These are phyloP conservation scores for Nidularia pulvinata DNA, from an alignment of 768 basidiomycete species.

Conservation along the genomic window DNA sequence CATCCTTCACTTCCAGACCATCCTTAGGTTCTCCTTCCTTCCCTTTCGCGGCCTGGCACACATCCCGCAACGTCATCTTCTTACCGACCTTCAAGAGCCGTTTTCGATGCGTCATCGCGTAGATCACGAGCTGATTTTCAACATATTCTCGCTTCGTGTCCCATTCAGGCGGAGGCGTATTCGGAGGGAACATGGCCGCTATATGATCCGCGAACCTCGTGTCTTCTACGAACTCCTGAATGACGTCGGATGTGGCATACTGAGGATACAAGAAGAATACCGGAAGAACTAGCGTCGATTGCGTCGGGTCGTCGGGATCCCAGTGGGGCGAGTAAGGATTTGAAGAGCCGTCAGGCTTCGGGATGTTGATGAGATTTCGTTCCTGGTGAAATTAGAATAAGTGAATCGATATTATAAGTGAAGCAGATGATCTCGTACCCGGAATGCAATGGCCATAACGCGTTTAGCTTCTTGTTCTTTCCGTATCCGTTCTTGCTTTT, in stretches of 20 bases:
- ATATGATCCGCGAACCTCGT: slow-evolving; percentile 82
- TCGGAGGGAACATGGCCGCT: slow-evolving; percentile 79
- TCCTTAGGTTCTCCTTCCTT: slow-evolving; percentile 64
- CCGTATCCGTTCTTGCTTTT: slow-evolving; percentile 44
- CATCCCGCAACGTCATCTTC: slow-evolving; percentile 83
- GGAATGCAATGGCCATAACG: slow-evolving; percentile 57
- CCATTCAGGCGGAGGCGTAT: slow-evolving; percentile 70
- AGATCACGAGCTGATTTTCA: slow-evolving; percentile 67
- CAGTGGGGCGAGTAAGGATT: slow-evolving; percentile 67
- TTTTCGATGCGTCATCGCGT: slow-evolving; percentile 77
- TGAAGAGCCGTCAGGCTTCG: slow-evolving; percentile 47
- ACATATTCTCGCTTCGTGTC: slow-evolving; percentile 71
- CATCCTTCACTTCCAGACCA: slow-evolving; percentile 84
- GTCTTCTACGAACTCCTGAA: slow-evolving; percentile 83
- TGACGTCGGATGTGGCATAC: slow-evolving; percentile 85
- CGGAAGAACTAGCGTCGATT: slow-evolving; percentile 72
- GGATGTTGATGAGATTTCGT: slow-evolving; percentile 65
- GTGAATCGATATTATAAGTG: slow-evolving; percentile 1
- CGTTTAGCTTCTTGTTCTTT: slow-evolving; percentile 52
- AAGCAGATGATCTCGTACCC: slow-evolving; percentile 41
- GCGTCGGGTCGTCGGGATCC: slow-evolving; percentile 61
- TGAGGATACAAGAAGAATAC: slow-evolving; percentile 95
- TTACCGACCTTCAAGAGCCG: slow-evolving; percentile 90
- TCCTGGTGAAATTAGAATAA: slow-evolving; percentile 41
- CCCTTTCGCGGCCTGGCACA: slow-evolving; percentile 61